phyloP scores from a whole-genome alignment of 306 rosid genomes.

The Arachis hypogaea region DNA sequence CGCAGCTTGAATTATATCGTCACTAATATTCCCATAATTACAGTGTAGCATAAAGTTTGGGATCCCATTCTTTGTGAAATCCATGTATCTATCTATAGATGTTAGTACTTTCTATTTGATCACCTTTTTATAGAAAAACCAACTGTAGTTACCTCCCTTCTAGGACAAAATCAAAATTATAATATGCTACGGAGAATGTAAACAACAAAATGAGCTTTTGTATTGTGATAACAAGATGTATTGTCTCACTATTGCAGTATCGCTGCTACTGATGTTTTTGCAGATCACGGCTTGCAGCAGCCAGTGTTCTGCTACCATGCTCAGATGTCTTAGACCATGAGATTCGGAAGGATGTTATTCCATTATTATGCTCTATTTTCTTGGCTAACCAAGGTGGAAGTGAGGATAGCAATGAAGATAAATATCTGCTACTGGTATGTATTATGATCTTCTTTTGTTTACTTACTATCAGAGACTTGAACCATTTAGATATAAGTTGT shows the following conservation, averaged over 20 bases:
- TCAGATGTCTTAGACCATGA: constrained; percentile 51
- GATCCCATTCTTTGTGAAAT: not conserved
- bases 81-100: too few relatives aligned
- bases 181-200: constrained; percentile 5
- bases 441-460: constrained; percentile 31
- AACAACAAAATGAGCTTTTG: not conserved
- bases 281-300: constrained; percentile 41
- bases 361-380: constrained; percentile 80
- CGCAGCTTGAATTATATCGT: not conserved
- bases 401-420: constrained; percentile 73
- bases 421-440: constrained; percentile 58
- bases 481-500: not conserved
- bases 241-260: constrained; percentile 12
- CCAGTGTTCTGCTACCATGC: constrained; percentile 40
- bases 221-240: not conserved
- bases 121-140: not conserved
- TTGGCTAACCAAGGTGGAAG: constrained; percentile 86
- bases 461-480: constrained; percentile 5
- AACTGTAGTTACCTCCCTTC: not conserved
- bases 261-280: not conserved
- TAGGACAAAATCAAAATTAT: not conserved
- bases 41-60: not conserved
- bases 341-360: constrained; percentile 59
- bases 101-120: not conserved
- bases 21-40: not conserved